Conservation (phyloP, 495 filamentous ascomycete genomes). For the Aspergillus asperescens region DNA sequence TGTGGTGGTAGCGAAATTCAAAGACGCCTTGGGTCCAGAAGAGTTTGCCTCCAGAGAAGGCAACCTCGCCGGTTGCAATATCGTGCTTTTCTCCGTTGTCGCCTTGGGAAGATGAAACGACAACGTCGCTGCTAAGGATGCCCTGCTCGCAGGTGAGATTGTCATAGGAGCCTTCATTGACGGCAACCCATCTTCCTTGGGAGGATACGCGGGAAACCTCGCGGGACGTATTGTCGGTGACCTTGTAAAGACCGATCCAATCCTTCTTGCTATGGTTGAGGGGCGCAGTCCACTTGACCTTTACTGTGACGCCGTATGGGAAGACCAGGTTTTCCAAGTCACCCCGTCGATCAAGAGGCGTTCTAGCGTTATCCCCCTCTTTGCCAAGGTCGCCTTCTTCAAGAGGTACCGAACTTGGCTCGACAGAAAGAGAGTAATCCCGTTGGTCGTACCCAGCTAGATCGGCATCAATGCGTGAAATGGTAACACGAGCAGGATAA, state of each 20-base stretch:
- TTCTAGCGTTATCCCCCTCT: slow-evolving; percentile 47
- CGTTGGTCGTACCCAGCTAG: slow-evolving; percentile 77
- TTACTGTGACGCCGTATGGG: slow-evolving; percentile 87
- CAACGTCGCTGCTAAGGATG: slow-evolving; percentile 63
- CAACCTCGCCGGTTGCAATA: slow-evolving; percentile 63
- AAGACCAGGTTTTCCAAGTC: slow-evolving; percentile 69
- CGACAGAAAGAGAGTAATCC: slow-evolving; percentile 72
- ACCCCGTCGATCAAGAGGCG: slow-evolving; percentile 47
- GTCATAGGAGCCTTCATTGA: slow-evolving; percentile 70
- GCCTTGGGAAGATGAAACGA: slow-evolving; percentile 37
- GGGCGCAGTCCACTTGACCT: slow-evolving; percentile 87
- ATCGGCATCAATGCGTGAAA: slow-evolving; percentile 75
- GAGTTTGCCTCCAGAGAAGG: slow-evolving; percentile 87
- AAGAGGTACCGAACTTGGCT: slow-evolving; percentile 54
- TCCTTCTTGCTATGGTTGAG: slow-evolving; percentile 87
- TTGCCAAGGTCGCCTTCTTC: slow-evolving; percentile 47
- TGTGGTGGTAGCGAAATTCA: slow-evolving; percentile 96
- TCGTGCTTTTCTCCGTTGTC: slow-evolving; percentile 43
- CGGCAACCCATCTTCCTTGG: slow-evolving; percentile 85
- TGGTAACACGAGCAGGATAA: slow-evolving; percentile 81
- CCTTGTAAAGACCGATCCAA: slow-evolving; percentile 93
- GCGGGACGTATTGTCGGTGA: slow-evolving; percentile 84
- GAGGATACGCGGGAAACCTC: slow-evolving; percentile 78
- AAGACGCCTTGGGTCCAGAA: slow-evolving; percentile 96
- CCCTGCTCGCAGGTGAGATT: slow-evolving; percentile 71